A percentile compares a stretch with the other conserved stretches of the same genome.
phyloP scores from a whole-genome alignment of 768 basidiomycete species.

The Naganishia vaughanmartiniae region DNA sequence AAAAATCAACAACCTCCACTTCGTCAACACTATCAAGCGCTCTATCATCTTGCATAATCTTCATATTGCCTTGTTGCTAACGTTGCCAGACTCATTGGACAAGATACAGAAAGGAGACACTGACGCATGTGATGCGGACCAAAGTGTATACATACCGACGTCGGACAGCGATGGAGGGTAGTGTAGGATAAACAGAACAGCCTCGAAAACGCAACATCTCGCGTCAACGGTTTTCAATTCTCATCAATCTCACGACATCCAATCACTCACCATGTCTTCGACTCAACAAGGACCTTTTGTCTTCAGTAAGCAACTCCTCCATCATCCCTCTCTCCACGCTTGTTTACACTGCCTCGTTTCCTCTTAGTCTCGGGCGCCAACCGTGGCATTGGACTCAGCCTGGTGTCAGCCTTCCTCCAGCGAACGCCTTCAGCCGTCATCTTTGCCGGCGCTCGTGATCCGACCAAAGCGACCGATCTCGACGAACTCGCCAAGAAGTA shows the following conservation, averaged over 20 bases:
- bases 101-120: too few species aligned
- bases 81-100: too few species aligned
- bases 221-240: not conserved
- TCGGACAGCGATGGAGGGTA: too few species aligned
- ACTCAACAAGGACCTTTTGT: conserved; percentile 8
- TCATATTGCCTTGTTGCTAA: too few species aligned
- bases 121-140: too few species aligned
- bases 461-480: conserved; percentile 9
- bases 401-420: conserved; percentile 31
- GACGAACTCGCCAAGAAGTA: conserved; percentile 15
- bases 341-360: not conserved
- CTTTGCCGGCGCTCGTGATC: conserved; percentile 34
- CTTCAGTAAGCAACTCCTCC: not conserved
- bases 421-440: conserved; percentile 25
- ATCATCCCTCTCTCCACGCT: not conserved
- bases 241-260: not conserved
- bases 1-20: too few species aligned
- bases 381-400: conserved; percentile 38
- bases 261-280: not conserved
- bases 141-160: too few species aligned
- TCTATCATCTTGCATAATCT: too few species aligned
- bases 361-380: conserved; percentile 38
- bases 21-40: too few species aligned
- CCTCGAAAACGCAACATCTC: too few species aligned
- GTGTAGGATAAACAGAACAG: too few species aligned